Evolutionary conservation across 108 stramenopile species (phyloP).

Genomic region (Mediolabrus comicus): DNA sequence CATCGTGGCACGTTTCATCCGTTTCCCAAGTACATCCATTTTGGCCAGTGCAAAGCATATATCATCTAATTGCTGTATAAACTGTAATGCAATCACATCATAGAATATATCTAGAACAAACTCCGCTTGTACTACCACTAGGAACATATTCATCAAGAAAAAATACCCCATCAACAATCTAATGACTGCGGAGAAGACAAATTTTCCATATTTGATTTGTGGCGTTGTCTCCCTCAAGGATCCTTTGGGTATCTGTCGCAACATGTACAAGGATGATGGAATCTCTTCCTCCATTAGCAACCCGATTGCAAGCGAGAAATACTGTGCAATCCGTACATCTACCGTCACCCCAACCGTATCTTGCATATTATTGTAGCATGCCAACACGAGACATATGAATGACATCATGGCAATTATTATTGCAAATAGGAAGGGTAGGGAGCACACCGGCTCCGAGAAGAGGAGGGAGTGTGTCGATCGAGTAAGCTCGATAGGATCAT

Average conservation of each 20-base stretch:
- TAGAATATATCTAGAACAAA: background rate
- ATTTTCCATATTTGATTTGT: slow-evolving; percentile 1
- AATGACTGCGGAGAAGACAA: background rate
- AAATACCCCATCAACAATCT: background rate
- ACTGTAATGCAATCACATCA: slow-evolving; percentile 5
- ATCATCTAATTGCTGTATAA: background rate
- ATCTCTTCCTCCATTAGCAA: slow-evolving; percentile 39
- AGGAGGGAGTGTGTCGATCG: slow-evolving; percentile 27
- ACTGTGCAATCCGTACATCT: slow-evolving; percentile 20
- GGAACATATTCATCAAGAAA: background rate
- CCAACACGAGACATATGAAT: slow-evolving; percentile 8
- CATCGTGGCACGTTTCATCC: background rate
- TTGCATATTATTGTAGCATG: slow-evolving; percentile 7
- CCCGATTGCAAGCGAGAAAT: slow-evolving; percentile 1
- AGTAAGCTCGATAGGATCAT: slow-evolving; percentile 9
- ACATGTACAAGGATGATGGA: slow-evolving; percentile 10
- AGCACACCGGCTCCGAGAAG: slow-evolving; percentile 23
- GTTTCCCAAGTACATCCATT: slow-evolving; percentile 1
- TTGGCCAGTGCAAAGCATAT: slow-evolving; percentile 2
- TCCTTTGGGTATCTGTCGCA: slow-evolving; percentile 17
- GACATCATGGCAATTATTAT: slow-evolving; percentile 2
- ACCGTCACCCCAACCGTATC: slow-evolving; percentile 5
- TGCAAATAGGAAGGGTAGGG: slow-evolving; percentile 16
- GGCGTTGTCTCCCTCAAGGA: slow-evolving; percentile 5
- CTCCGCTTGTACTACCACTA: background rate